Evolutionary conservation across 768 basidiomycete genomes (phyloP).

Genomic region (Piloderma croceum): DNA sequence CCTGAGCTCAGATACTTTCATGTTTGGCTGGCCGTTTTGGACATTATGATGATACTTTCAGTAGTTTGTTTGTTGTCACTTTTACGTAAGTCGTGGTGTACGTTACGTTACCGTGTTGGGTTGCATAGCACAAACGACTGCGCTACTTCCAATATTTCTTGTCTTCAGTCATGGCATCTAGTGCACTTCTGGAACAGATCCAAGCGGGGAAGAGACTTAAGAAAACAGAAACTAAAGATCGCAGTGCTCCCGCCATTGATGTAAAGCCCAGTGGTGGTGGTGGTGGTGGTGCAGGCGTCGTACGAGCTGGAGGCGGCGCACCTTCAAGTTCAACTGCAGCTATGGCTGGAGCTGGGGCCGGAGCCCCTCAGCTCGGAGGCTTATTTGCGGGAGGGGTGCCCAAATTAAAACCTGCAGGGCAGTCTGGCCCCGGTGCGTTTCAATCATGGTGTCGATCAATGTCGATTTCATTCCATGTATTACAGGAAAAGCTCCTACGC

Average conservation of each 20-base stretch:
- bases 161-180: constrained; percentile 77
- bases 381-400: constrained; percentile 92
- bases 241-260: constrained; percentile 64
- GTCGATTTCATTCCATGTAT: constrained; percentile 7
- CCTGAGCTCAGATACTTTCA: no score
- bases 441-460: constrained; percentile 7
- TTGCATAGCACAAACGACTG: no score
- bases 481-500: constrained; percentile 53
- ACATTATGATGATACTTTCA: no score
- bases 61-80: no score
- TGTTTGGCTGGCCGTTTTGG: no score
- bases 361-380: constrained; percentile 75
- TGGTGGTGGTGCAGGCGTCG: constrained; percentile 29
- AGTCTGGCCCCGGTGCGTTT: constrained; percentile 47
- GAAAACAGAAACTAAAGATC: constrained; percentile 79
- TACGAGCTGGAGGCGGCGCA: constrained; percentile 22
- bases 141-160: no score
- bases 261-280: constrained; percentile 39
- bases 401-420: constrained; percentile 78
- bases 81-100: no score
- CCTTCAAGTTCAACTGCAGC: constrained; percentile 20
- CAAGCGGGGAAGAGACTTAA: constrained; percentile 78
- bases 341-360: constrained; percentile 28
- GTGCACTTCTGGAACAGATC: constrained; percentile 73
- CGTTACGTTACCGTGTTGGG: no score